Conservation (phyloP, 306 rosid species). For the Prinsepia uniflora region DNA sequence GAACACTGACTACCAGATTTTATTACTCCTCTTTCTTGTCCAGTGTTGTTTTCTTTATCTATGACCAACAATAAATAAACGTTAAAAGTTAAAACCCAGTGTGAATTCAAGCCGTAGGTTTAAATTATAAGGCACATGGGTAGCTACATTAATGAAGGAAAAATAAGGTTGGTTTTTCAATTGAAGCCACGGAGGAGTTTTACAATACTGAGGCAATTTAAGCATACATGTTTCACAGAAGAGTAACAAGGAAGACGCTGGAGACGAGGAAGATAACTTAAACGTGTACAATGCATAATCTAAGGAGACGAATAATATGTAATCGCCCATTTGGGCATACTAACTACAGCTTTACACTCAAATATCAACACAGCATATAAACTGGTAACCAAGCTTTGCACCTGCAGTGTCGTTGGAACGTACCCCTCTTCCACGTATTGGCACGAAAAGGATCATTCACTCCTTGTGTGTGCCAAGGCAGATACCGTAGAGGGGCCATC, state of each 20-base stretch:
- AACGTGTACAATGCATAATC: constrained; percentile 6
- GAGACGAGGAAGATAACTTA: constrained; percentile 8
- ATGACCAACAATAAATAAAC: no score
- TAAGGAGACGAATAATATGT: constrained; percentile 6
- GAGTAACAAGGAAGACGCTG: background rate
- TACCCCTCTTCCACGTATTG: constrained; percentile 39
- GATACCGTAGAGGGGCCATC: constrained; percentile 13
- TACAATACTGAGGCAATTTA: background rate
- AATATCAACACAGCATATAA: constrained; percentile 20
- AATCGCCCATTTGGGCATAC: constrained; percentile 37
- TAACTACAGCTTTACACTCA: constrained; percentile 57
- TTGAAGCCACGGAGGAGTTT: background rate
- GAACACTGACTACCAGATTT: no score
- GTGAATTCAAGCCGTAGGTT: no score
- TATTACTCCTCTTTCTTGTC: no score
- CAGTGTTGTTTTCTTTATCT: no score
- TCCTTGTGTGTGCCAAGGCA: constrained; percentile 18
- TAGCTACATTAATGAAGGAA: background rate
- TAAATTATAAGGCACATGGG: no score
- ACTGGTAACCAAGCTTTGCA: constrained; percentile 26
- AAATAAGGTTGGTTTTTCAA: background rate
- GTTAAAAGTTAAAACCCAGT: no score
- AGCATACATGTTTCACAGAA: background rate
- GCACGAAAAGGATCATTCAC: constrained; percentile 20
- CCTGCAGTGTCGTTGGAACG: constrained; percentile 30